Conservation (phyloP, 768 basidiomycete genomes). For the Chalciporus chontae region DNA sequence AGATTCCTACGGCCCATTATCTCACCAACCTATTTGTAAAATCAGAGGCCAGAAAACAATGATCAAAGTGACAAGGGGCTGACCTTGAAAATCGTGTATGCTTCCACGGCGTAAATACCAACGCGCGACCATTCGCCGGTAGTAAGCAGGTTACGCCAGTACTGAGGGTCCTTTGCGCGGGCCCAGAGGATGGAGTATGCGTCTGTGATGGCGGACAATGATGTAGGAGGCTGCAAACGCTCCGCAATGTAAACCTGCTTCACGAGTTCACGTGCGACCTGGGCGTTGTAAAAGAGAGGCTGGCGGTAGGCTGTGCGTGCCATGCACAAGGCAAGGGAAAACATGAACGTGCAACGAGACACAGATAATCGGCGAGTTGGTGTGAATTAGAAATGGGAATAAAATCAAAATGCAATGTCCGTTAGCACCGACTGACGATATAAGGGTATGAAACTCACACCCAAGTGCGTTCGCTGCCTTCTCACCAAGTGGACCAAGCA, state of each 20-base stretch:
- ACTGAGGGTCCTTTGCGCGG: constrained; percentile 52
- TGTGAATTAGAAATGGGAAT: neutral
- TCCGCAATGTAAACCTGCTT: constrained; percentile 76
- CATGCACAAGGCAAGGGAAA: no score
- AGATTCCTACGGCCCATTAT: constrained; percentile 78
- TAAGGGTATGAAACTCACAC: constrained; percentile 32
- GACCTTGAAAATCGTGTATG: constrained; percentile 88
- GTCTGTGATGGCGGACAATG: constrained; percentile 46
- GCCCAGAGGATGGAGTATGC: constrained; percentile 66
- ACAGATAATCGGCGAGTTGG: neutral
- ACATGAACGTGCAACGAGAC: neutral
- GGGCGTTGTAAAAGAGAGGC: constrained; percentile 74
- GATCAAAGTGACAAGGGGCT: constrained; percentile 13
- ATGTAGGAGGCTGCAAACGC: constrained; percentile 57
- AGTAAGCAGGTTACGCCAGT: constrained; percentile 56
- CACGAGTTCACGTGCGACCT: constrained; percentile 69
- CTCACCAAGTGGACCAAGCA: constrained; percentile 47
- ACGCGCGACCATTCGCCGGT: constrained; percentile 68
- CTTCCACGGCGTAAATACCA: constrained; percentile 77
- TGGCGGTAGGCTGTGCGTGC: constrained; percentile 59
- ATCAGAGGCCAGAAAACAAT: neutral
- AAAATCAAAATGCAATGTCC: neutral
- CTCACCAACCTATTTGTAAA: constrained; percentile 66
- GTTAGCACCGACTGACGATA: constrained; percentile 1
- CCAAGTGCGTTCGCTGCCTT: constrained; percentile 57